Conservation (phyloP, 2,329 filamentous ascomycete species). For the Ophiostoma tasmaniense region DNA sequence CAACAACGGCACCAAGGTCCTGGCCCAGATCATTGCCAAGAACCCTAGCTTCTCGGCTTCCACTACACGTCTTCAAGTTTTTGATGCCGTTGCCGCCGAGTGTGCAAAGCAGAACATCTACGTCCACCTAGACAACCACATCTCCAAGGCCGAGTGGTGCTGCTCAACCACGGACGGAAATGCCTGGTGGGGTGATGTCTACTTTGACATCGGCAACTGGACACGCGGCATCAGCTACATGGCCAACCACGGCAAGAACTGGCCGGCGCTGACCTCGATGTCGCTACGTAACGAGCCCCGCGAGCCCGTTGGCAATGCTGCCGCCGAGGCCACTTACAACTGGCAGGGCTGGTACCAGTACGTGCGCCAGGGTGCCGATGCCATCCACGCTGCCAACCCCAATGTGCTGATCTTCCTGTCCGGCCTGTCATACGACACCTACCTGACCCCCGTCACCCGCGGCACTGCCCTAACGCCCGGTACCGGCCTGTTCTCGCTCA, state of each 20-base stretch:
- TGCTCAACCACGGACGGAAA: constrained; percentile 48
- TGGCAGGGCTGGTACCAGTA: constrained; percentile 49
- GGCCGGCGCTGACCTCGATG: constrained; percentile 41
- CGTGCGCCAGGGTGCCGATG: constrained; percentile 38
- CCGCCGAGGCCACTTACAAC: constrained; percentile 37
- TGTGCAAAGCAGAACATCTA: constrained; percentile 47
- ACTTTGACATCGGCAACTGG: constrained; percentile 54
- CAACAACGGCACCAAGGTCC: constrained; percentile 43
- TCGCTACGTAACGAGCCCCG: constrained; percentile 48
- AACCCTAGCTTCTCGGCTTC: constrained; percentile 48
- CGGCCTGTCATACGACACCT: constrained; percentile 49
- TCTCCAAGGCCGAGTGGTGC: constrained; percentile 51
- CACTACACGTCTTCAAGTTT: constrained; percentile 50
- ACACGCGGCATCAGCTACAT: constrained; percentile 51
- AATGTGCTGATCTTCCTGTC: constrained; percentile 50
- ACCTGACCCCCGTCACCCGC: constrained; percentile 41
- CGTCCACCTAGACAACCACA: constrained; percentile 53
- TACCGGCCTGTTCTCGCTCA: constrained; percentile 34
- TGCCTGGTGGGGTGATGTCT: constrained; percentile 52
- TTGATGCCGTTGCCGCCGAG: constrained; percentile 54
- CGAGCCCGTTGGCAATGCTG: constrained; percentile 31
- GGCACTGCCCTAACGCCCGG: constrained; percentile 41
- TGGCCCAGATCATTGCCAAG: constrained; percentile 43
- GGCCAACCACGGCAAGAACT: constrained; percentile 45
- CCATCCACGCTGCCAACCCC: constrained; percentile 43